Evolutionary conservation across 495 filamentous ascomycete species (phyloP).

Genomic region (Xylaria venustula): DNA sequence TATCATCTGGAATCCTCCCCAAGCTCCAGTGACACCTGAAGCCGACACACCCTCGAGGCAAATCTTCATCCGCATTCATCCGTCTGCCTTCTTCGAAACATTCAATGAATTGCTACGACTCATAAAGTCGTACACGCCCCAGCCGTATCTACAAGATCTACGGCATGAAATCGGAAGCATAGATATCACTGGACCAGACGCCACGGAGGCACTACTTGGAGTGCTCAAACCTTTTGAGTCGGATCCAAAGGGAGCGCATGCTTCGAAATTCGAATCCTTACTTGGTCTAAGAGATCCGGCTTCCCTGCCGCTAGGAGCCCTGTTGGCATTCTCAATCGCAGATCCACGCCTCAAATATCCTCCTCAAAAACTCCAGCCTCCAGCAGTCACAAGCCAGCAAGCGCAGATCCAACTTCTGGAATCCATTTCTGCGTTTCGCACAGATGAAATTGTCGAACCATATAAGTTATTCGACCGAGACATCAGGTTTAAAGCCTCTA

Average conservation of each 20-base stretch:
- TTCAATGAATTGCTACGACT: conserved; percentile 75
- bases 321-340: conserved; percentile 68
- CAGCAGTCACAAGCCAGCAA: conserved; percentile 50
- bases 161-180: conserved; percentile 95
- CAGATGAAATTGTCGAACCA: conserved; percentile 56
- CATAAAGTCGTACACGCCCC: conserved; percentile 68
- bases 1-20: conserved; percentile 63
- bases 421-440: conserved; percentile 66
- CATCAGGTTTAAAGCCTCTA: conserved; percentile 55
- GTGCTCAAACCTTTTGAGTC: conserved; percentile 59
- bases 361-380: conserved; percentile 43
- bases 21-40: conserved; percentile 18
- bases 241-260: conserved; percentile 42
- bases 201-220: conserved; percentile 75
- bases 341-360: conserved; percentile 84
- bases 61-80: conserved; percentile 77
- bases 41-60: conserved; percentile 51
- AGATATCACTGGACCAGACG: conserved; percentile 78
- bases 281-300: conserved; percentile 71
- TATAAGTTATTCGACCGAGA: conserved; percentile 67
- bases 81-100: conserved; percentile 79
- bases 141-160: conserved; percentile 79
- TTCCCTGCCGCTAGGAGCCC: conserved; percentile 66
- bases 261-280: conserved; percentile 61
- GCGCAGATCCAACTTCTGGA: conserved; percentile 43